Conservation (phyloP, 2,329 filamentous ascomycete species). For the Aureobasidium sp. region DNA sequence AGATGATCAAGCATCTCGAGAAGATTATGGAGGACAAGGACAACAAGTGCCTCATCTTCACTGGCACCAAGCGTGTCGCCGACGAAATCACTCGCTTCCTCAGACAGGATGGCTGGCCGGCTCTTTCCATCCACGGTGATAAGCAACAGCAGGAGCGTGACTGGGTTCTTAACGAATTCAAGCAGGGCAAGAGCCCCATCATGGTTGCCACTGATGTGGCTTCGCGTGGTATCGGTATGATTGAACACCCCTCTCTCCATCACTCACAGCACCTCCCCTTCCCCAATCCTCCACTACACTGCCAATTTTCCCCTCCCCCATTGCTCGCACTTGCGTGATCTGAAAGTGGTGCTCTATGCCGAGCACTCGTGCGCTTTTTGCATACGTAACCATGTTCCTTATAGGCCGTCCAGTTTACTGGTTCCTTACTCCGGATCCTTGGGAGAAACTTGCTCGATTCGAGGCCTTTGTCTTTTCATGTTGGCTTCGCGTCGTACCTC, state of each 20-base stretch:
- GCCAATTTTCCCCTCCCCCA: slow-evolving; percentile 18
- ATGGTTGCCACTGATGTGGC: slow-evolving; percentile 99
- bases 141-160: slow-evolving; percentile 99
- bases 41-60: slow-evolving; percentile 96
- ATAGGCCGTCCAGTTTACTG: slow-evolving; percentile 71
- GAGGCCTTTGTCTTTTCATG: slow-evolving; percentile 63
- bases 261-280: slow-evolving; percentile 29
- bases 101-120: slow-evolving; percentile 95
- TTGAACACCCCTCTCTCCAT: slow-evolving; percentile 50
- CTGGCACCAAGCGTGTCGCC: slow-evolving; percentile 76
- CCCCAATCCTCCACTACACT: slow-evolving; percentile 21
- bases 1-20: slow-evolving; percentile 95
- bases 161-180: slow-evolving; percentile 99
- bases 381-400: slow-evolving; percentile 82
- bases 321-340: slow-evolving; percentile 51
- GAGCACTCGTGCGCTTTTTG: slow-evolving; percentile 76
- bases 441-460: slow-evolving; percentile 55
- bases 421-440: slow-evolving; percentile 78
- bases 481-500: slow-evolving; percentile 31
- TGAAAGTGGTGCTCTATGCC: slow-evolving; percentile 62
- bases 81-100: slow-evolving; percentile 97
- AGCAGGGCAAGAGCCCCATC: slow-evolving; percentile 98
- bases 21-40: slow-evolving; percentile 94
- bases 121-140: slow-evolving; percentile 95
- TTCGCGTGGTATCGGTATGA: slow-evolving; percentile 99